Conservation (phyloP, 805 yeast genomes). For the Metschnikowia similis region DNA sequence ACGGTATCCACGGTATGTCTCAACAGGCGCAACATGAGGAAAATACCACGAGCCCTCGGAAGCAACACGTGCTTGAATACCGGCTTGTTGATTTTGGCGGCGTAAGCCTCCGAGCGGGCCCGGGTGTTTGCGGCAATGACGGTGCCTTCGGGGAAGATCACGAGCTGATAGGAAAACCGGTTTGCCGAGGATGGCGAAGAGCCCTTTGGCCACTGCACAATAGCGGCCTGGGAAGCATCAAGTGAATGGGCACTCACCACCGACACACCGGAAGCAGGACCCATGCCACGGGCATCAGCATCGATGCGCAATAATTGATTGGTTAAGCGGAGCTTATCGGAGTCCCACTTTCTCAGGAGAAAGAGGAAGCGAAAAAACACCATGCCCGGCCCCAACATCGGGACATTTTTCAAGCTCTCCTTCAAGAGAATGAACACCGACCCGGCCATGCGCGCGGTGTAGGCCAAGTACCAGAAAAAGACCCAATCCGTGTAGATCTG, state of each 20-base stretch:
- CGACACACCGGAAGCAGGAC: constrained; percentile 44
- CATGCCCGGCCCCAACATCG: constrained; percentile 87
- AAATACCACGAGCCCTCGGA: constrained; percentile 83
- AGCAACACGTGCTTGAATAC: constrained; percentile 61
- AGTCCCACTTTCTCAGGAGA: constrained; percentile 81
- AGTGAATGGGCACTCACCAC: constrained; percentile 18
- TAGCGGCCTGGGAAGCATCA: constrained; percentile 2
- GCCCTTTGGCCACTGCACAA: constrained; percentile 31
- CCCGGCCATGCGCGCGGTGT: constrained; percentile 62
- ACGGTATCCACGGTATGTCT: constrained; percentile 50
- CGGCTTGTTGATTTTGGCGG: constrained; percentile 46
- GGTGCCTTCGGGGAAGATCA: constrained; percentile 94
- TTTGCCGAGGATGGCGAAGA: constrained; percentile 2
- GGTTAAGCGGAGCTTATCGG: constrained; percentile 58
- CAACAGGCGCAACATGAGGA: constrained; percentile 57
- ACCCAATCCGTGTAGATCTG: constrained; percentile 95
- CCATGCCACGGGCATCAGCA: constrained; percentile 55
- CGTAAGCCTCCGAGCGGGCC: constrained; percentile 52
- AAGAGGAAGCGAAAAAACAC: constrained; percentile 69
- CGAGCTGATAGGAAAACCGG: constrained; percentile 47
- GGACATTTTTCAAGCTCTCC: constrained; percentile 62
- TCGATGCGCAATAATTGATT: constrained; percentile 54
- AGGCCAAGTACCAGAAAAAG: constrained; percentile 80
- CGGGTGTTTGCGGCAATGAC: constrained; percentile 68
- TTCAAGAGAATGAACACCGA: constrained; percentile 72